Evolutionary conservation across 1,139 yeast species (phyloP), one percentile per base, ranked within the genome.

Genomic region (Komagataea norvegica): DNA sequence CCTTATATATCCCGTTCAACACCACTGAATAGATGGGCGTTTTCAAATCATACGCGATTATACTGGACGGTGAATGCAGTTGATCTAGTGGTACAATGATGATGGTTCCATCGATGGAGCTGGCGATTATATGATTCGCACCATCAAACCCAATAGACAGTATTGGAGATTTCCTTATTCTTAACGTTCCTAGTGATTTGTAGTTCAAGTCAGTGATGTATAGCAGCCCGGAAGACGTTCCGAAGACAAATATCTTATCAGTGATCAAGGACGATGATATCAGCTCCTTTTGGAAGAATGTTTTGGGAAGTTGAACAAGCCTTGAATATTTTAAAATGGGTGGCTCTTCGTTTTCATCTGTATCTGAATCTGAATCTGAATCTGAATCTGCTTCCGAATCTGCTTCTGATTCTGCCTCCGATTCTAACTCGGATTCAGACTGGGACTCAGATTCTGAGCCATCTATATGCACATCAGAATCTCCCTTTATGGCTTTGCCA

Each of bases 101-200:
- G 0, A 89, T 83, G 0, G 95, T 84, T 0, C 98, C 97, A 56
- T 91, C 97, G 68, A 89, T 81, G 0, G 96, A 87, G 0, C 89
- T 95, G 0, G 94, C 80, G 0, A 89, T 94, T 48, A 89, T 76
- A 51, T 70, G 78, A 10, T 61, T 60, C 15, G 40, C 43, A 0
- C 93, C 94, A 52, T 87, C 95, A 0, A 84, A 74, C 40, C 79
- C 75, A 3, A 79, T 64, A 0, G 87, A 75, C 29, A 89, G 62
- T 2, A 91, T 75, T 0, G 96, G 86, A 0, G 97, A 91, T 33
- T 86, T 67, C 51, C 93, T 96, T 1, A 93, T 91, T 49, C 86
- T 76, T 45, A 85, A 72, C 0, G 95, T 80, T 28, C 93, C 67
- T 2, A 87, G 64, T 0, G 78, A 58, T 5, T 69, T 61, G 46